These are phyloP conservation scores for Bremia lactucae DNA, from an alignment of 352 stramenopile species.

Conservation along the genomic window DNA sequence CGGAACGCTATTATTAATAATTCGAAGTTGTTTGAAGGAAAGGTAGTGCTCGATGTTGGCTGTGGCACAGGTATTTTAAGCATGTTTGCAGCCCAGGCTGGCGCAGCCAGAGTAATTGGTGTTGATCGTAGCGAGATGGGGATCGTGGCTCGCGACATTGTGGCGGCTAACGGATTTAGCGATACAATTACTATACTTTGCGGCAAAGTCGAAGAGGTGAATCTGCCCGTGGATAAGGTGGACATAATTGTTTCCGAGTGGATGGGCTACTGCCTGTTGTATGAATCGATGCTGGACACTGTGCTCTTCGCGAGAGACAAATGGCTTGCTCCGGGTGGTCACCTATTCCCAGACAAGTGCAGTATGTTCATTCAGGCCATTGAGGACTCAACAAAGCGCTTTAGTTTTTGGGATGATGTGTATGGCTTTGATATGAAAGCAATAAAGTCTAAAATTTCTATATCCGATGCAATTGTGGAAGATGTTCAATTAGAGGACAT, in stretches of 20 bases:
- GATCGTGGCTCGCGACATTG: slow-evolving; percentile 90
- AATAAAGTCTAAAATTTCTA: slow-evolving; percentile 91
- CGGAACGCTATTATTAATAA: slow-evolving; percentile 97
- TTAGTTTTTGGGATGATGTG: slow-evolving; percentile 94
- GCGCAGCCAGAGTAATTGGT: slow-evolving; percentile 86
- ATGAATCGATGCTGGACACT: slow-evolving; percentile 97
- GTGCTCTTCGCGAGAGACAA: slow-evolving; percentile 94
- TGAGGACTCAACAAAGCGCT: slow-evolving; percentile 50
- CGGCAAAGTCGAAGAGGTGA: slow-evolving; percentile 91
- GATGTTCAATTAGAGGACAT: slow-evolving; percentile 85
- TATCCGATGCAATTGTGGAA: slow-evolving; percentile 94
- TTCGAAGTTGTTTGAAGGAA: slow-evolving; percentile 92
- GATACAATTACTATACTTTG: slow-evolving; percentile 90
- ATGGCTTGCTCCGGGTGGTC: slow-evolving; percentile 88
- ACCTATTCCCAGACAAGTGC: slow-evolving; percentile 96
- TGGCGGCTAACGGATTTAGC: slow-evolving; percentile 88
- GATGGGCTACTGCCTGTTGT: slow-evolving; percentile 98
- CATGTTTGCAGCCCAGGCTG: slow-evolving; percentile 94
- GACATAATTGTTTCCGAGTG: slow-evolving; percentile 98
- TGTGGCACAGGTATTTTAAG: slow-evolving; percentile 96
- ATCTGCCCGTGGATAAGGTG: slow-evolving; percentile 89
- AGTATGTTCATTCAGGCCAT: slow-evolving; percentile 89
- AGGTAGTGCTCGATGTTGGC: slow-evolving; percentile 95
- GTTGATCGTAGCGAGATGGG: slow-evolving; percentile 94
- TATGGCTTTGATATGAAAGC: slow-evolving; percentile 98